Evolutionary conservation across 2,329 filamentous ascomycete species (phyloP).

Genomic region (Verticillium longisporum): DNA sequence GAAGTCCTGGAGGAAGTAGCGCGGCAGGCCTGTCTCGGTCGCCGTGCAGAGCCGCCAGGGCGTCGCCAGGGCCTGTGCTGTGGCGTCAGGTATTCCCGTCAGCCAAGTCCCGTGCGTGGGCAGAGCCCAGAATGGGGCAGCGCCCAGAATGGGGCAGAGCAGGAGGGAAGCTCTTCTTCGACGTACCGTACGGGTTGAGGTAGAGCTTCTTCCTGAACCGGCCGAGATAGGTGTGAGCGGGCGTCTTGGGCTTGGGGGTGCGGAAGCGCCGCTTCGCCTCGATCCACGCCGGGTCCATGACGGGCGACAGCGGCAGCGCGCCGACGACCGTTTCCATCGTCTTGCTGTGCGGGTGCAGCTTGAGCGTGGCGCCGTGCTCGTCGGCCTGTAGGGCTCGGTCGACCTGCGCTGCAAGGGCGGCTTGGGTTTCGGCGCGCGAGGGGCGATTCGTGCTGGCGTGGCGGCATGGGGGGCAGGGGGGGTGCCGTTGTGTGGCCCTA

Average conservation of each 20-base stretch:
- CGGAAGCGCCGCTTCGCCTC: constrained; percentile 34
- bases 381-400: constrained; percentile 23
- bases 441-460: neutral
- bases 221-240: constrained; percentile 15
- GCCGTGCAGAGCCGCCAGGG: constrained; percentile 50
- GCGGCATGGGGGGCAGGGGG: neutral
- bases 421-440: neutral
- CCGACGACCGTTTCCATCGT: constrained; percentile 38
- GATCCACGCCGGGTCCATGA: constrained; percentile 45
- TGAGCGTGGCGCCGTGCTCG: constrained; percentile 19
- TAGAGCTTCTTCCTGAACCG: constrained; percentile 52
- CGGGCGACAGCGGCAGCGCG: constrained; percentile 43
- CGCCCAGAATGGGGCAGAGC: neutral
- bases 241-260: constrained; percentile 26
- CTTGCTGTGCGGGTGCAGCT: constrained; percentile 31
- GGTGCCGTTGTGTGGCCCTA: neutral
- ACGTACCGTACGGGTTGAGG: constrained; percentile 58
- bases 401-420: constrained; percentile 14
- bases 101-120: too few relatives aligned
- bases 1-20: constrained; percentile 58
- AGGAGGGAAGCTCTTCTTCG: neutral
- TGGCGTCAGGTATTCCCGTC: neutral
- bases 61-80: constrained; percentile 56
- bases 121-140: too few relatives aligned
- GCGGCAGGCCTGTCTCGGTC: constrained; percentile 44